These are phyloP conservation scores for Luffa acutangula DNA, from an alignment of 306 rosid species.

Conservation along the genomic window DNA sequence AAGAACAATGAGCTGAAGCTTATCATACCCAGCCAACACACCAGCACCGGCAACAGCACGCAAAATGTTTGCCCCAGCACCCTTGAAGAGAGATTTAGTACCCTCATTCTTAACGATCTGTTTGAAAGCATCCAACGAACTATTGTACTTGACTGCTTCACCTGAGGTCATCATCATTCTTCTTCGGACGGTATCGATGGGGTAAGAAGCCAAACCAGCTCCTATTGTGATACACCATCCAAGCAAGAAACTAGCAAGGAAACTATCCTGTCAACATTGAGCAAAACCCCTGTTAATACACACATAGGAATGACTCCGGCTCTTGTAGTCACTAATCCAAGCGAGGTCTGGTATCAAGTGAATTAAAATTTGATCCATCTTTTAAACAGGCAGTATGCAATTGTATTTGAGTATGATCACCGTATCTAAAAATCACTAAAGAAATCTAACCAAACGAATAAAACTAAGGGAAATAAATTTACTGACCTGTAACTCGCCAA, in stretches of 20 bases:
- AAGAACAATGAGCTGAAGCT: constrained; percentile 60
- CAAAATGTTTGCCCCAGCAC: constrained; percentile 82
- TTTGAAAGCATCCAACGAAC: constrained; percentile 66
- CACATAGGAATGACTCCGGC: not conserved
- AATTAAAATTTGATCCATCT: not conserved
- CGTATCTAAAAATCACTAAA: not conserved
- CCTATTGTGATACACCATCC: constrained; percentile 89
- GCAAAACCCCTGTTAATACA: constrained; percentile 6
- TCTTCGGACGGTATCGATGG: constrained; percentile 78
- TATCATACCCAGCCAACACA: constrained; percentile 87
- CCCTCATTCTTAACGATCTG: constrained; percentile 72
- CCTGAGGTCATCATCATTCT: constrained; percentile 99
- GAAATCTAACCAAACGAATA: not conserved
- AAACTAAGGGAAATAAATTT: not conserved
- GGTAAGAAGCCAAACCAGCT: constrained; percentile 83
- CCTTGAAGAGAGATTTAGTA: constrained; percentile 74
- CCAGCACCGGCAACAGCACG: constrained; percentile 97
- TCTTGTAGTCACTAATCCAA: not conserved
- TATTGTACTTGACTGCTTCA: constrained; percentile 75
- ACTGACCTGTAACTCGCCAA: constrained; percentile 63
- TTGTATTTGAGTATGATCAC: not conserved
- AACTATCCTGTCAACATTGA: constrained; percentile 60
- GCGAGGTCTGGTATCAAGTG: not conserved
- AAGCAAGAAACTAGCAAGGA: constrained; percentile 75
- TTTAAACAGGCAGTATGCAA: not conserved